Evolutionary conservation across 2,329 filamentous ascomycete genomes (phyloP).

Genomic region (Neurospora crassa): DNA sequence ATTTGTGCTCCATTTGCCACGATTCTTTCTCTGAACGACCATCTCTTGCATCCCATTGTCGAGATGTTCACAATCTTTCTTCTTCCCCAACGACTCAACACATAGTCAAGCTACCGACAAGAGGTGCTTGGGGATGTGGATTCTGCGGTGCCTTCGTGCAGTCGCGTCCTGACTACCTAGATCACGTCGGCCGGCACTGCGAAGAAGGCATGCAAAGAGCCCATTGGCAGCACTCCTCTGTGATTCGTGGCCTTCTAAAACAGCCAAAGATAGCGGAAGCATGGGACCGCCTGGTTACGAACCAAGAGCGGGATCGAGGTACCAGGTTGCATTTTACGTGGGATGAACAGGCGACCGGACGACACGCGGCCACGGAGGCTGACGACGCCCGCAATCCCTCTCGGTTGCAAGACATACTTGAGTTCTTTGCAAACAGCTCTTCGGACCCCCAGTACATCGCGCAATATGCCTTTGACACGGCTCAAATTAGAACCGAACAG

Average conservation of each 20-base stretch:
- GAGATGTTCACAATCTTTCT: slow-evolving; percentile 3
- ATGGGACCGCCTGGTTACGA: slow-evolving; percentile 10
- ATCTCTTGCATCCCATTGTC: slow-evolving; percentile 5
- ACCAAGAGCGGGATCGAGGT: slow-evolving; percentile 8
- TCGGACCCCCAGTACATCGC: slow-evolving; percentile 3
- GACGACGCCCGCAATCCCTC: background rate
- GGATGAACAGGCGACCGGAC: slow-evolving; percentile 8
- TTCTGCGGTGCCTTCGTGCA: slow-evolving; percentile 11
- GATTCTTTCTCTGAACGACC: slow-evolving; percentile 1
- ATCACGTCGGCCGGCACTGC: slow-evolving; percentile 16
- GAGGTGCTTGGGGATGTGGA: slow-evolving; percentile 16
- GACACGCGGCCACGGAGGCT: background rate
- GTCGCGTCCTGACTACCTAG: slow-evolving; percentile 16
- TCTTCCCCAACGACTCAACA: background rate
- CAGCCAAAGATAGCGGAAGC: slow-evolving; percentile 10
- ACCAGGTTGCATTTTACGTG: slow-evolving; percentile 12
- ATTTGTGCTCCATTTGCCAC: slow-evolving; percentile 6
- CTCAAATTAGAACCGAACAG: slow-evolving; percentile 5
- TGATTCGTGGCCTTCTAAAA: slow-evolving; percentile 15
- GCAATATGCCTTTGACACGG: slow-evolving; percentile 5
- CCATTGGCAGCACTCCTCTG: slow-evolving; percentile 15
- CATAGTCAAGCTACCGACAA: background rate
- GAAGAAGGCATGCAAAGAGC: slow-evolving; percentile 11
- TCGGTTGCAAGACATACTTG: slow-evolving; percentile 11
- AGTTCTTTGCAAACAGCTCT: slow-evolving; percentile 9